Evolutionary conservation across 495 filamentous ascomycete species (phyloP), one percentile per base, ranked within the genome.

Genomic region (Penicillium angulare): DNA sequence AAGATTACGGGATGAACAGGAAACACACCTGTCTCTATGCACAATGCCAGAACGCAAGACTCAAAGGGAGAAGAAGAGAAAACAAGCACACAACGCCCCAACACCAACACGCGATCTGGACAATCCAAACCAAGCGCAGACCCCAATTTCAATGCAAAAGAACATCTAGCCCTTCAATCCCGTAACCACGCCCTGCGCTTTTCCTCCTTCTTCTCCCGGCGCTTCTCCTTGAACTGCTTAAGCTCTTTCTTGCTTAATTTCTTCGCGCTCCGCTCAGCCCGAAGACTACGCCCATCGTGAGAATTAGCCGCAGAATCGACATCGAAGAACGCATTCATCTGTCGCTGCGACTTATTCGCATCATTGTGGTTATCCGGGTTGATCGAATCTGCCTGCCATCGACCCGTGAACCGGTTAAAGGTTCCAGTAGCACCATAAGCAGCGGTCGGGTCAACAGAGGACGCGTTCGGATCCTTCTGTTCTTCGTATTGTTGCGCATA

Each of bases 231-330:
- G 55, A 92, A 76, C 47, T 74, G 65, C 71, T 89, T 90, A 57
- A 98, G 65, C 66, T 97, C 90, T 52, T 86, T 76, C 78, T 88
- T 95, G 26, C 69, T 88, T 33, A 95, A 74, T 74, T 92, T 96
- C 78, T 90, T 92, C n/a, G 84, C 84, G 34, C 86, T 84, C 24
- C 67, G 77, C 72, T 98, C 93, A 7, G 89, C 93, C 69, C 92
- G 95, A 43, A 98, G 70, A 63, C 90, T 96, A 47, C 88, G 82
- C 6, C 93, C 93, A 60, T 96, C 87, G 57, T 98, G 93, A 53
- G 80, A 84, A 63, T 97, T 97, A 1, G 95, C 95, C 17, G 92
- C 92, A 9, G 91, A 89, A 72, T 97, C 93, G n/a, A 97, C 93
- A 61, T 97, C 95, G 63, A 96, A 98, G 70, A 85, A 98, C 8